phyloP scores from a whole-genome alignment of 2,329 filamentous ascomycete species.

The Colletotrichum lini region DNA sequence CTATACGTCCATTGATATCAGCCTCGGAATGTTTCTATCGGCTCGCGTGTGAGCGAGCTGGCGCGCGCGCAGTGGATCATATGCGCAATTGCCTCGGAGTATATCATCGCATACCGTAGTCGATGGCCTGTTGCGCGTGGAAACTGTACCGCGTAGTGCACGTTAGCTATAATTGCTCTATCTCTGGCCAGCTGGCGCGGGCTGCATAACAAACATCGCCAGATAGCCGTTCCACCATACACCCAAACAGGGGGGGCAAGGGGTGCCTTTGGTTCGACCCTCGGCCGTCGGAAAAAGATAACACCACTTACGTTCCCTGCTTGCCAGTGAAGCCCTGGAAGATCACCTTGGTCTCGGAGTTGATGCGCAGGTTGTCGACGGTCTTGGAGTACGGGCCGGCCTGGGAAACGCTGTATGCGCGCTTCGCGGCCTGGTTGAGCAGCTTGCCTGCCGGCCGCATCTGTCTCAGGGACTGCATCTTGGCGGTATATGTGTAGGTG shows the following conservation, averaged over 20 bases:
- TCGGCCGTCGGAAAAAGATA: slow-evolving; percentile 24
- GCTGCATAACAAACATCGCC: slow-evolving; percentile 6
- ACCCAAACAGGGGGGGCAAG: slow-evolving; percentile 15
- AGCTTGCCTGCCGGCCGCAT: slow-evolving; percentile 76
- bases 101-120: slow-evolving; percentile 80
- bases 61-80: slow-evolving; percentile 2
- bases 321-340: slow-evolving; percentile 98
- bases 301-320: slow-evolving; percentile 85
- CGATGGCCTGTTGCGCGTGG: slow-evolving; percentile 97
- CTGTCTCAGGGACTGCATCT: slow-evolving; percentile 89
- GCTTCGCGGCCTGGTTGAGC: slow-evolving; percentile 75
- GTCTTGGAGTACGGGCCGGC: slow-evolving; percentile 80
- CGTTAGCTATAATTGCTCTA: slow-evolving; percentile 23
- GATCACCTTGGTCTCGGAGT: slow-evolving; percentile 91
- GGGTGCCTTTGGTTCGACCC: background rate
- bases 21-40: slow-evolving; percentile 41
- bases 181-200: background rate
- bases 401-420: slow-evolving; percentile 80
- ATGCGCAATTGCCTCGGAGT: slow-evolving; percentile 23
- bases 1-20: slow-evolving; percentile 63
- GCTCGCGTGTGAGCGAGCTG: slow-evolving; percentile 6
- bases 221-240: background rate
- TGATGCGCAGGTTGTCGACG: slow-evolving; percentile 91
- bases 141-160: slow-evolving; percentile 72
- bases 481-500: slow-evolving; percentile 50